A percentile compares a stretch with the other conserved stretches of the same genome.
Evolutionary conservation across 768 basidiomycete species (phyloP).

Genomic region (Clavulina sp.): DNA sequence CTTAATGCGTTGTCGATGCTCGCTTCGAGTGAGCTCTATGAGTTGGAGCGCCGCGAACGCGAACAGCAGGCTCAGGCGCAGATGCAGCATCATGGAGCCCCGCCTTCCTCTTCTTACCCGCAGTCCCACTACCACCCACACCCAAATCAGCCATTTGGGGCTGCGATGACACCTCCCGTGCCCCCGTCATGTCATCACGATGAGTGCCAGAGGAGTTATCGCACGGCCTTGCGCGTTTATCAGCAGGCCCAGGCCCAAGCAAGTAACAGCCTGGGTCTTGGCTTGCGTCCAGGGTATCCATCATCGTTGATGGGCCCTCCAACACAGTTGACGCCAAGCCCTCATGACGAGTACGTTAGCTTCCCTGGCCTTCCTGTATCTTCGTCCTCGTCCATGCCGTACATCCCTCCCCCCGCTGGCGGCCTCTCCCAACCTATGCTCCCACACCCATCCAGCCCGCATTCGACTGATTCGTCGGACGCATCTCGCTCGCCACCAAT

Average conservation of each 20-base stretch:
- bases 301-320: constrained; percentile 13
- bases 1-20: constrained; percentile 51
- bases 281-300: constrained; percentile 11
- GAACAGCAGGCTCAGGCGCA: neutral
- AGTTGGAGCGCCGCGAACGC: constrained; percentile 70
- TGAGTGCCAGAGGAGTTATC: constrained; percentile 27
- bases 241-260: constrained; percentile 21
- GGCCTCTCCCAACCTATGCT: no score
- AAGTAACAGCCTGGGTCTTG: no score
- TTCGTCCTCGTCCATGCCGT: no score
- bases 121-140: neutral
- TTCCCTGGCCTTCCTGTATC: no score
- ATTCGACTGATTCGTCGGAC: no score
- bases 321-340: neutral
- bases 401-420: no score
- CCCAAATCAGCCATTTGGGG: neutral
- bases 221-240: constrained; percentile 21
- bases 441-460: no score
- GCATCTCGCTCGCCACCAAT: no score
- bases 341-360: no score
- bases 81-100: neutral
- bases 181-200: constrained; percentile 27
- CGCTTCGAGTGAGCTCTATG: constrained; percentile 79
- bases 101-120: neutral
- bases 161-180: constrained; percentile 11